Conservation (phyloP, 2,329 filamentous ascomycete genomes). For the Penicillium digitatum region DNA sequence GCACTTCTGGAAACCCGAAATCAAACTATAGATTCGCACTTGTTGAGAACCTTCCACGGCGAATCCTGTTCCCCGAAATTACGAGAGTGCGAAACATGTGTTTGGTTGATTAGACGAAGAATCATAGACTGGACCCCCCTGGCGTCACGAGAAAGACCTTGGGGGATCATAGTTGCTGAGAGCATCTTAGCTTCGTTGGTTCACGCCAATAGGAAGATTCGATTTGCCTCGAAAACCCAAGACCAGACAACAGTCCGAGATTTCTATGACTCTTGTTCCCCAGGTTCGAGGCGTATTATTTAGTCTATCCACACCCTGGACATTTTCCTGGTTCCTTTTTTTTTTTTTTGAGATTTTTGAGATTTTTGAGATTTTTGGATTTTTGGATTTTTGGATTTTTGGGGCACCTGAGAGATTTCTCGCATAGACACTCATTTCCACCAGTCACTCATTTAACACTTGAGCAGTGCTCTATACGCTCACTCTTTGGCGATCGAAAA, state of each 20-base stretch:
- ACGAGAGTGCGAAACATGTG: no score
- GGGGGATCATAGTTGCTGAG: no score
- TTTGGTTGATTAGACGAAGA: background rate
- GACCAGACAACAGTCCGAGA: no score
- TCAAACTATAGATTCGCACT: background rate
- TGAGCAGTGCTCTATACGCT: slow-evolving; percentile 30
- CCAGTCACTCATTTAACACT: slow-evolving; percentile 18
- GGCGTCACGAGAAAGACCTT: no score
- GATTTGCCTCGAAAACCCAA: no score
- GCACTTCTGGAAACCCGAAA: background rate
- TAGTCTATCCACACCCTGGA: slow-evolving; percentile 20
- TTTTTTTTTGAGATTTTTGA: no score
- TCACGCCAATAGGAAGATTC: no score
- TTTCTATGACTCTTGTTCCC: slow-evolving; percentile 9
- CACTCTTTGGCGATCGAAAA: slow-evolving; percentile 24
- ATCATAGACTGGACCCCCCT: background rate
- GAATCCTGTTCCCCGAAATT: background rate
- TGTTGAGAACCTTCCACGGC: background rate
- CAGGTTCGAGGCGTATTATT: slow-evolving; percentile 13
- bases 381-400: no score
- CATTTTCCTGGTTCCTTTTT: no score
- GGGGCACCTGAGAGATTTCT: slow-evolving; percentile 17
- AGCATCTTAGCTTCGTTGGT: no score
- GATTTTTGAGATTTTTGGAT: no score
- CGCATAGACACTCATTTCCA: slow-evolving; percentile 13